A percentile compares a stretch with the other conserved stretches of the same genome.
Evolutionary conservation across 2,329 filamentous ascomycete genomes (phyloP).

Genomic region (Cladophialophora exuberans): DNA sequence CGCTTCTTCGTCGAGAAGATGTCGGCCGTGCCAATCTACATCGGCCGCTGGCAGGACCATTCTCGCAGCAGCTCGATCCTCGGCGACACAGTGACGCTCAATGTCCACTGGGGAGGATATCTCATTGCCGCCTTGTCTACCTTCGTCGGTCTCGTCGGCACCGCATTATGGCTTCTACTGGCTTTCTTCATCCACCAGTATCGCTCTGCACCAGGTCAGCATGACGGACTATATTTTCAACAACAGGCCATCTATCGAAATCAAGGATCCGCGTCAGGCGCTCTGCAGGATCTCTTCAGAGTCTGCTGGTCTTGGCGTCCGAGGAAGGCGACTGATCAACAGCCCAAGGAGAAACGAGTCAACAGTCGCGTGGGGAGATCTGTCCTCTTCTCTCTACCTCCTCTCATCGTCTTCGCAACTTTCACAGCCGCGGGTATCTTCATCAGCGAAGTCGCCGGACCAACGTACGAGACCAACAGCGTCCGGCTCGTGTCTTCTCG

Average conservation of each 20-base stretch:
- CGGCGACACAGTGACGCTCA: neutral
- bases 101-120: neutral
- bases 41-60: neutral
- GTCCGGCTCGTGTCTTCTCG: neutral
- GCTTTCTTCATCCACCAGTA: conserved; percentile 2
- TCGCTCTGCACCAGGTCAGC: neutral
- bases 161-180: neutral
- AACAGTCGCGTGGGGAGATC: neutral
- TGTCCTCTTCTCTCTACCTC: neutral
- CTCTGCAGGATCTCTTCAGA: neutral
- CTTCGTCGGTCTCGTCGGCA: conserved; percentile 7
- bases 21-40: neutral
- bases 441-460: neutral
- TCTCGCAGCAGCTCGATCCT: neutral
- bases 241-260: conserved; percentile 7
- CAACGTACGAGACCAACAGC: neutral
- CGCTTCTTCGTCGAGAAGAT: neutral
- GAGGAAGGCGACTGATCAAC: neutral
- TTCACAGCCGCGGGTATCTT: neutral
- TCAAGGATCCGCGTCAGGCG: neutral
- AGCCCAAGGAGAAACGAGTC: neutral
- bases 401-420: neutral
- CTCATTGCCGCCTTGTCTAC: neutral
- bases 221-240: conserved; percentile 12
- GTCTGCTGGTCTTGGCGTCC: neutral